Percentiles rank a stretch among this genome's conserved stretches.
These are phyloP conservation scores for Ascomycota sp. DNA, from an alignment of 2,329 filamentous ascomycete species.

Conservation along the genomic window DNA sequence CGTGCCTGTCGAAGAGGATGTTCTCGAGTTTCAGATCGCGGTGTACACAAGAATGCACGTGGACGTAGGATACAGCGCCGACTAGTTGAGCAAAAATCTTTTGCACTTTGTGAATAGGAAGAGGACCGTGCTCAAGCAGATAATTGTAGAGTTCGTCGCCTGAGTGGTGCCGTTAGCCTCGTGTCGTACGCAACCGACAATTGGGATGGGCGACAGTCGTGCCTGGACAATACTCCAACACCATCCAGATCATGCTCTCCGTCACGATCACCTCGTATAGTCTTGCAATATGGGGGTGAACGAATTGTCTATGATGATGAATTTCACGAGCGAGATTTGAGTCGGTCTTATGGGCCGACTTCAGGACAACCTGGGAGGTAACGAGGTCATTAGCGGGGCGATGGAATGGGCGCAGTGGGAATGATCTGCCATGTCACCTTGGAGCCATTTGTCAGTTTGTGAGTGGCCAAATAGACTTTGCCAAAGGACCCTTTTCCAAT, in stretches of 20 bases:
- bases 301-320: slow-evolving; percentile 91
- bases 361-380: slow-evolving; percentile 62
- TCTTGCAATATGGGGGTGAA: slow-evolving; percentile 89
- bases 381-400: slow-evolving; percentile 6
- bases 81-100: slow-evolving; percentile 91
- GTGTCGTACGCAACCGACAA: background rate
- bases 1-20: slow-evolving; percentile 84
- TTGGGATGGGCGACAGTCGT: slow-evolving; percentile 8
- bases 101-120: slow-evolving; percentile 70
- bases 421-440: slow-evolving; percentile 34
- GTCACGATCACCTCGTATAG: slow-evolving; percentile 97
- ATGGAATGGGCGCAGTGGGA: slow-evolving; percentile 1
- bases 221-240: slow-evolving; percentile 89
- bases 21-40: slow-evolving; percentile 82
- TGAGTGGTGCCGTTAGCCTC: slow-evolving; percentile 16
- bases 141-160: slow-evolving; percentile 96
- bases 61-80: slow-evolving; percentile 84
- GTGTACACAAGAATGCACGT: slow-evolving; percentile 86
- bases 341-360: slow-evolving; percentile 90
- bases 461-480: slow-evolving; percentile 86
- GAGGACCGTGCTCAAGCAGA: slow-evolving; percentile 63
- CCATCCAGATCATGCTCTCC: slow-evolving; percentile 83
- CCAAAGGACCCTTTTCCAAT: slow-evolving; percentile 97
- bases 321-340: slow-evolving; percentile 91
- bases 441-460: slow-evolving; percentile 95